phyloP scores from a whole-genome alignment of 1,284 basidiomycete genomes.

The Exobasidium cylindrosporum region DNA sequence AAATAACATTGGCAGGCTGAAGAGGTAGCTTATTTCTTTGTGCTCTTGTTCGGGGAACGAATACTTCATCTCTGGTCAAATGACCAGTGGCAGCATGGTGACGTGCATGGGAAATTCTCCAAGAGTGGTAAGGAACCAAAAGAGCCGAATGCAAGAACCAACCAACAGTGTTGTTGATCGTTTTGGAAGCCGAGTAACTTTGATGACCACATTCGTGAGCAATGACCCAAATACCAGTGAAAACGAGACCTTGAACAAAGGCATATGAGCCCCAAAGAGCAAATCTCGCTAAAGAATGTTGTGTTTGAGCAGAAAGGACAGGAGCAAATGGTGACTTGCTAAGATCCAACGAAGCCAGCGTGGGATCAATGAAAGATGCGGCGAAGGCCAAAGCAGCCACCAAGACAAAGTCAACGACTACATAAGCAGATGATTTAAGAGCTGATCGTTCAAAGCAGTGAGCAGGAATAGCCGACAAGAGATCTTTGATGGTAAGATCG shows the following conservation, averaged over 20 bases:
- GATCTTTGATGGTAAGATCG: conserved; percentile 77
- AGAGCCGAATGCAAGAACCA: conserved; percentile 90
- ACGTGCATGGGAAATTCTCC: conserved; percentile 93
- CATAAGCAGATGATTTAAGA: conserved; percentile 74
- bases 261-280: conserved; percentile 78
- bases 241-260: conserved; percentile 79
- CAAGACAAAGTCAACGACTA: conserved; percentile 73
- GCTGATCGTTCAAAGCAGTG: conserved; percentile 93
- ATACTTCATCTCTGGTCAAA: conserved; percentile 94
- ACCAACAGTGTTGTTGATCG: conserved; percentile 87
- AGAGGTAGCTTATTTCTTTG: conserved; percentile 57
- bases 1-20: conserved; percentile 25
- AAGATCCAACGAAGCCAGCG: conserved; percentile 32
- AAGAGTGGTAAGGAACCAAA: conserved; percentile 95
- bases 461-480: conserved; percentile 79
- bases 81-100: conserved; percentile 95
- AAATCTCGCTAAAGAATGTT: conserved; percentile 67
- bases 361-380: conserved; percentile 67
- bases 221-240: conserved; percentile 90
- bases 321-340: conserved; percentile 22
- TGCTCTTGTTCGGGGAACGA: conserved; percentile 83
- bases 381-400: conserved; percentile 70
- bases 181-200: conserved; percentile 91
- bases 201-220: conserved; percentile 76
- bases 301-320: conserved; percentile 64